Conservation (phyloP, 495 filamentous ascomycete genomes). For the Penicillium paxilli region DNA sequence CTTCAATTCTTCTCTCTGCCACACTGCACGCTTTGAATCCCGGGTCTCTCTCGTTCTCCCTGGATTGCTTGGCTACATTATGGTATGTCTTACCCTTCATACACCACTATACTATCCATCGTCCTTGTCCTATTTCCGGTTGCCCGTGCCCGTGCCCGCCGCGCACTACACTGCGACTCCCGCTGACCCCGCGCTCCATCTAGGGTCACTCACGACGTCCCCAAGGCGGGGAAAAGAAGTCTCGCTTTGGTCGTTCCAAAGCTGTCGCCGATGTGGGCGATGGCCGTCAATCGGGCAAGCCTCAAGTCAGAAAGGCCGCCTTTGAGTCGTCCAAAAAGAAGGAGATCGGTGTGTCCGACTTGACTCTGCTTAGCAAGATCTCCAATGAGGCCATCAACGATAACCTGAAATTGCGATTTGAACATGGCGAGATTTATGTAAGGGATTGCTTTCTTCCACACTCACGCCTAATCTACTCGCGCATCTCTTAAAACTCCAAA, state of each 20-base stretch:
- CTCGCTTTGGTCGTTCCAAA: constrained; percentile 50
- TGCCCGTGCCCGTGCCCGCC: constrained; percentile 22
- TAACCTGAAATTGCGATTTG: constrained; percentile 95
- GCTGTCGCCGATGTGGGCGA: constrained; percentile 46
- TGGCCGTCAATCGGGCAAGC: constrained; percentile 50
- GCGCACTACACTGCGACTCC: constrained; percentile 2
- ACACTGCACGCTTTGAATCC: background rate
- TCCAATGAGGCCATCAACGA: constrained; percentile 99
- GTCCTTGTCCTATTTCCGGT: background rate
- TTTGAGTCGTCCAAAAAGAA: constrained; percentile 98
- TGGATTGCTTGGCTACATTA: background rate
- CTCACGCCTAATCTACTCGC: too few relatives aligned
- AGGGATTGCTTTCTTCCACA: constrained; percentile 28
- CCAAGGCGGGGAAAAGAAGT: constrained; percentile 49
- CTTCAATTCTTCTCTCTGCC: too few relatives aligned
- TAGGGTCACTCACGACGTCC: constrained; percentile 53
- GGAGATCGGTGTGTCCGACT: constrained; percentile 96
- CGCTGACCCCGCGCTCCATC: constrained; percentile 15
- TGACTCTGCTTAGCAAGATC: constrained; percentile 96
- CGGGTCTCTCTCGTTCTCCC: background rate
- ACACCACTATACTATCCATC: background rate
- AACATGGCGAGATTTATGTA: constrained; percentile 95
- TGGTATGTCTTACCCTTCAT: constrained; percentile 18
- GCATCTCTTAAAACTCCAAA: too few relatives aligned
- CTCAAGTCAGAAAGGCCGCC: constrained; percentile 87